Evolutionary conservation across 2,329 filamentous ascomycete genomes (phyloP).

Genomic region (Blastomyces percursus): DNA sequence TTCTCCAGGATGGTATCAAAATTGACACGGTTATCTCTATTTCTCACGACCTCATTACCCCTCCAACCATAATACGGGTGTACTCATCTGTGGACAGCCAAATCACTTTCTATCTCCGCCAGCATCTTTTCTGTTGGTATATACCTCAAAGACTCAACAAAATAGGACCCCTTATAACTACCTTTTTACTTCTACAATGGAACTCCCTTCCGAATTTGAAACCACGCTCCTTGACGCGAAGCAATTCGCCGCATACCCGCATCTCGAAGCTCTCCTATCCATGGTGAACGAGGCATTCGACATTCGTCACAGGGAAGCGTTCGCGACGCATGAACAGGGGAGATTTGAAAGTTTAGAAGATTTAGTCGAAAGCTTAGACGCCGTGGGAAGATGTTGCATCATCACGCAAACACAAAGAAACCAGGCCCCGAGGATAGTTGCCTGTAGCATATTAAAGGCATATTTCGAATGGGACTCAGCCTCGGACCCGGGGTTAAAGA

Average conservation of each 20-base stretch:
- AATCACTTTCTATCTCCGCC: too few species aligned
- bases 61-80: neutral
- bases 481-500: neutral
- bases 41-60: neutral
- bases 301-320: neutral
- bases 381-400: conserved; percentile 3
- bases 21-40: neutral
- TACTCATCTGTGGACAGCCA: neutral
- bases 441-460: conserved; percentile 1
- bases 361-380: neutral
- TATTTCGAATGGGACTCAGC: neutral
- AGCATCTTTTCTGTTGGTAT: too few species aligned
- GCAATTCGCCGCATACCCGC: conserved; percentile 1
- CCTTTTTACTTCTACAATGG: neutral
- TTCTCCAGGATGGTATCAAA: neutral
- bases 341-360: neutral
- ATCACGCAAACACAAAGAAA: neutral
- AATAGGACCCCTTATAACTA: neutral
- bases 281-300: conserved; percentile 3
- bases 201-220: neutral
- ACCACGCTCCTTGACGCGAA: neutral
- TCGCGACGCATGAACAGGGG: neutral
- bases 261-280: neutral
- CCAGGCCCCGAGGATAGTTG: neutral
- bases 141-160: neutral